A percentile compares a stretch with the other conserved stretches of the same genome.
These are phyloP conservation scores for Cercospora janseana DNA, from an alignment of 2,329 filamentous ascomycete genomes.

Conservation along the genomic window DNA sequence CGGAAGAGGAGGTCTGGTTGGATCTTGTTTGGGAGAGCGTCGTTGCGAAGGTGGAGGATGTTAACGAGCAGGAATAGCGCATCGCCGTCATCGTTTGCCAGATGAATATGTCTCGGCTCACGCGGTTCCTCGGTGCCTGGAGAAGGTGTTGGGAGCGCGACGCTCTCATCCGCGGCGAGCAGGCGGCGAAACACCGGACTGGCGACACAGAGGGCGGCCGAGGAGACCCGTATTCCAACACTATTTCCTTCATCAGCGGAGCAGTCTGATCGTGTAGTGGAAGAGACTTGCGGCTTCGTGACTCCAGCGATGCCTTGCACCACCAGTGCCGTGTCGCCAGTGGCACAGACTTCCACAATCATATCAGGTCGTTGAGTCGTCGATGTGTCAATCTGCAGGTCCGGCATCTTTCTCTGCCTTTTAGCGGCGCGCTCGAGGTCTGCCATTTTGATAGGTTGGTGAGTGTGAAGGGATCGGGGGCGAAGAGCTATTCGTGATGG, in stretches of 20 bases:
- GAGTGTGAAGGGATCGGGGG: neutral
- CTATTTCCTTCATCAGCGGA: neutral
- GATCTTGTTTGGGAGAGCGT: slow-evolving; percentile 29
- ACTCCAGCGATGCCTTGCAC: slow-evolving; percentile 17
- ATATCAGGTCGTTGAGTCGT: slow-evolving; percentile 5
- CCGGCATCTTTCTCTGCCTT: slow-evolving; percentile 15
- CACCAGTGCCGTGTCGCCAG: slow-evolving; percentile 22
- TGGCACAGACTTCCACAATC: slow-evolving; percentile 15
- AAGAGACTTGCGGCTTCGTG: neutral
- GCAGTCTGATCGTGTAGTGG: neutral
- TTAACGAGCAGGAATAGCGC: slow-evolving; percentile 30
- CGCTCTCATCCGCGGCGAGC: neutral
- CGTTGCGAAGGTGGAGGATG: slow-evolving; percentile 33
- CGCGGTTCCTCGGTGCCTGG: slow-evolving; percentile 5
- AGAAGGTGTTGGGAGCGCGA: neutral
- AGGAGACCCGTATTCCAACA: slow-evolving; percentile 29
- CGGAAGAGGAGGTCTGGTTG: slow-evolving; percentile 24
- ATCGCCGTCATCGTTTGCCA: slow-evolving; percentile 30
- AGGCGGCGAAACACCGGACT: slow-evolving; percentile 29
- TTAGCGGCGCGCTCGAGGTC: slow-evolving; percentile 19
- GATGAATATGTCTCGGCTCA: slow-evolving; percentile 14
- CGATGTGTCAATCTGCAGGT: neutral
- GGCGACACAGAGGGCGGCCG: slow-evolving; percentile 24
- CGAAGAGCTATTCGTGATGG: neutral
- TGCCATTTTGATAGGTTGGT: slow-evolving; percentile 2